Evolutionary conservation across 129 eudicot species (phyloP).

Genomic region (Flaveria sonorensis): DNA sequence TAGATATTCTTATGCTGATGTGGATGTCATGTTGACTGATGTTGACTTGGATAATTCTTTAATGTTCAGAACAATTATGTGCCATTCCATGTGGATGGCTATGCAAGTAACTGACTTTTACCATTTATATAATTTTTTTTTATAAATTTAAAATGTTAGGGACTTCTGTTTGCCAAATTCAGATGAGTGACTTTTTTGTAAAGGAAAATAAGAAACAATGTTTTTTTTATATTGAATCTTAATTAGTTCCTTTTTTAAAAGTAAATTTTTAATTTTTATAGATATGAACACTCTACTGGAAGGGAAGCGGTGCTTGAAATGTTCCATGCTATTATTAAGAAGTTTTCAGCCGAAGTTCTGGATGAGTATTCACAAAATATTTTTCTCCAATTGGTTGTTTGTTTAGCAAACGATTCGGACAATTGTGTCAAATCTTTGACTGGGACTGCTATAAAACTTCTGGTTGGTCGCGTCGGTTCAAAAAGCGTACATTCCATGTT

Average conservation of each 20-base stretch:
- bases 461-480: conserved; percentile 53
- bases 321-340: conserved; percentile 66
- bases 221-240: not conserved
- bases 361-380: conserved; percentile 52
- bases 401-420: conserved; percentile 76
- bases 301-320: conserved; percentile 88
- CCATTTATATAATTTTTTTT: not conserved
- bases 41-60: not conserved
- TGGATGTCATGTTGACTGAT: not conserved
- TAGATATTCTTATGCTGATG: not conserved
- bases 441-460: conserved; percentile 62
- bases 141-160: not conserved
- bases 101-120: not conserved
- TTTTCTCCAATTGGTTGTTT: conserved; percentile 57
- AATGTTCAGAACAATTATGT: not conserved
- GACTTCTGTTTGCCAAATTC: not conserved
- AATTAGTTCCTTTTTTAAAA: not conserved
- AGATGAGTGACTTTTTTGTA: not conserved
- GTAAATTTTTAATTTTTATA: conserved; percentile 26
- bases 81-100: not conserved
- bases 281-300: conserved; percentile 80
- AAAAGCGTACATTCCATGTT: conserved; percentile 50
- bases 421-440: conserved; percentile 62
- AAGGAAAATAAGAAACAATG: not conserved
- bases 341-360: conserved; percentile 50